Percentiles rank a stretch among this genome's conserved stretches.
phyloP scores from a whole-genome alignment of 768 basidiomycete species.

The Phlebiopsis flavidoalba region DNA sequence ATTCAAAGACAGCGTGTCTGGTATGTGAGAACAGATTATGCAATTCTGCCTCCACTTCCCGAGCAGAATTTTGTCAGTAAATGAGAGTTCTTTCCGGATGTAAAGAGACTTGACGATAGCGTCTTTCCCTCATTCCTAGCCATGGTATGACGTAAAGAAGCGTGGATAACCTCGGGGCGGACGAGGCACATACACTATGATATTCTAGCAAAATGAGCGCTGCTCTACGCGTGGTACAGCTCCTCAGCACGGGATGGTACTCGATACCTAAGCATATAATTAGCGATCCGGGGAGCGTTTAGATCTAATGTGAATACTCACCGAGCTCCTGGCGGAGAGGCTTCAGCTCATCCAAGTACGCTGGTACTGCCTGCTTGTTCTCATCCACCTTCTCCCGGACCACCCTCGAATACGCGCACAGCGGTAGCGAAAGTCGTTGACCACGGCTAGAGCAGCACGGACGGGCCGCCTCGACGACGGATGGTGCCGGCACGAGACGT shows the following conservation, averaged over 20 bases:
- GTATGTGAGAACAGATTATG: too few species aligned
- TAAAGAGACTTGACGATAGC: neutral
- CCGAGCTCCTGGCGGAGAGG: conserved; percentile 88
- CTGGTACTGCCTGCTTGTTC: conserved; percentile 93
- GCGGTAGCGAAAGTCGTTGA: conserved; percentile 98
- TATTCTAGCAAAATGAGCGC: conserved; percentile 6
- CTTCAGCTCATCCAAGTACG: conserved; percentile 89
- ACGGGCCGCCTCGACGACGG: conserved; percentile 85
- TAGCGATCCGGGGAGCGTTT: neutral
- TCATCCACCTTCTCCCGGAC: conserved; percentile 98
- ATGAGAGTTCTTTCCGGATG: neutral
- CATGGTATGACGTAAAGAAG: too few species aligned
- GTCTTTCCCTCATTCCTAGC: too few species aligned
- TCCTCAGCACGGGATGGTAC: conserved; percentile 66
- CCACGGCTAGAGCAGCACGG: conserved; percentile 80
- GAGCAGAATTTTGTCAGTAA: neutral
- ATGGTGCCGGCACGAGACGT: conserved; percentile 85
- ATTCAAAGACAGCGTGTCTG: too few species aligned
- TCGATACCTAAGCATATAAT: conserved; percentile 41
- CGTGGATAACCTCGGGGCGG: neutral
- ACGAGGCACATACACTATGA: neutral
- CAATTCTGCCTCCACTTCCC: too few species aligned
- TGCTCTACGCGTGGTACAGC: conserved; percentile 34
- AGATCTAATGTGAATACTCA: conserved; percentile 28
- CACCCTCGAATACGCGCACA: conserved; percentile 91